Percentiles rank a stretch among this genome's conserved stretches.
Evolutionary conservation across 208 protist genomes (phyloP).

Genomic region (Strigomonas galati): DNA sequence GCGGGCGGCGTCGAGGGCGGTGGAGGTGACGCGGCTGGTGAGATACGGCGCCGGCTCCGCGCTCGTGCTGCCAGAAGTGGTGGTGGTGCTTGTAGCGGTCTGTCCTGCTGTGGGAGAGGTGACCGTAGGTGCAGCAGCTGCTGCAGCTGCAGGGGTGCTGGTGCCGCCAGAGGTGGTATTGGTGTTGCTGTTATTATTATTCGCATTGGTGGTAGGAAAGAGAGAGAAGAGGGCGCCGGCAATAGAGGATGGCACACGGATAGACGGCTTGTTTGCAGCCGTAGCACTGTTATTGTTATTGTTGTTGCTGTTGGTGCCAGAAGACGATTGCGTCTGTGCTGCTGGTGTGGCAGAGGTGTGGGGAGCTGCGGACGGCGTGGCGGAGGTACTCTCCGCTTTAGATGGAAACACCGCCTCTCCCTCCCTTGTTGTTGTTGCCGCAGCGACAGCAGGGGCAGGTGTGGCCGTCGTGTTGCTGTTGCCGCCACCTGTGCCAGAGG

Average conservation of each 20-base stretch:
- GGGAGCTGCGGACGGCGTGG: not conserved
- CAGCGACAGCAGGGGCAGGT: not conserved
- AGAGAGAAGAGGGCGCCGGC: slow-evolving; percentile 39
- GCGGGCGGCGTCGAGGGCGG: slow-evolving; percentile 33
- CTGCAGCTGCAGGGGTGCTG: not conserved
- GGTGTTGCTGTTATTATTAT: not conserved
- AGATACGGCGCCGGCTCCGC: not conserved
- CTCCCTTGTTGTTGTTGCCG: not conserved
- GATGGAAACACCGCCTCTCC: not conserved
- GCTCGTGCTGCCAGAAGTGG: not conserved
- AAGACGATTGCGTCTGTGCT: not conserved
- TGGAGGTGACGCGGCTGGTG: slow-evolving; percentile 14
- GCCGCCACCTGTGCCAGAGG: not conserved
- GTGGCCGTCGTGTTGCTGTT: not conserved
- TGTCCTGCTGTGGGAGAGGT: not conserved
- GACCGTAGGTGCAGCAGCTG: not conserved
- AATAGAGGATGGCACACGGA: slow-evolving; percentile 25
- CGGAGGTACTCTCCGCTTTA: not conserved
- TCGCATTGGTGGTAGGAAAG: not conserved
- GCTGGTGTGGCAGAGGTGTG: not conserved
- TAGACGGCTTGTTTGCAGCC: not conserved
- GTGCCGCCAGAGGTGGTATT: not conserved
- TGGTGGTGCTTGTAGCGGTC: not conserved
- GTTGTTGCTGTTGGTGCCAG: not conserved
- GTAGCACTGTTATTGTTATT: not conserved